These are phyloP conservation scores for Ogataea zsoltii DNA, from an alignment of 805 yeast genomes.

Conservation along the genomic window DNA sequence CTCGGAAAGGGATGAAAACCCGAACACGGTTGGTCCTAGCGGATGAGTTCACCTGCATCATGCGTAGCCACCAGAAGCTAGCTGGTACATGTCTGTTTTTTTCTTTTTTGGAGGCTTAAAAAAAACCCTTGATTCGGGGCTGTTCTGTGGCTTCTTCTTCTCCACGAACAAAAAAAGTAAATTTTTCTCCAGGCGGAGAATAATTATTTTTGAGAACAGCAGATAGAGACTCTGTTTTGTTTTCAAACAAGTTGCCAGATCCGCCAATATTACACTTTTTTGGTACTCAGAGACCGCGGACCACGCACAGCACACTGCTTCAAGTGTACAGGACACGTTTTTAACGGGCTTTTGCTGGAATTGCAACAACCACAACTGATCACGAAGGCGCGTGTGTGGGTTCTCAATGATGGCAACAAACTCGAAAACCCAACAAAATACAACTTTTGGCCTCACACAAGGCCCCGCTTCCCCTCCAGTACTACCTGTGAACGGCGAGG, in stretches of 20 bases:
- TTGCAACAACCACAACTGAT: background rate
- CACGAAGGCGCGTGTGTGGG: slow-evolving; percentile 2
- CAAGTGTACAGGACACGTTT: background rate
- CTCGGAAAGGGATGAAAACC: too few relatives aligned
- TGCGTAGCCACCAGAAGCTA: too few relatives aligned
- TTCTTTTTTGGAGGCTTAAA: too few relatives aligned
- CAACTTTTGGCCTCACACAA: background rate
- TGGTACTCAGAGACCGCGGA: background rate
- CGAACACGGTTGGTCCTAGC: too few relatives aligned
- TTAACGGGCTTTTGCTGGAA: background rate
- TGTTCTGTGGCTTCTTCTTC: too few relatives aligned
- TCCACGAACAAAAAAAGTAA: too few relatives aligned
- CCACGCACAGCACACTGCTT: background rate
- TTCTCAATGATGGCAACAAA: slow-evolving; percentile 4
- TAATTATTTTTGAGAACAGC: too few relatives aligned
- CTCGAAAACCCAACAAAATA: slow-evolving; percentile 2
- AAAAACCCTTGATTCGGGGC: too few relatives aligned
- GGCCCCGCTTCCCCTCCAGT: background rate
- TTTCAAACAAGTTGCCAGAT: background rate
- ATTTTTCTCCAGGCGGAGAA: too few relatives aligned
- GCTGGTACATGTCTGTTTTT: too few relatives aligned
- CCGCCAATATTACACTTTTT: background rate
- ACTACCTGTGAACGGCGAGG: background rate
- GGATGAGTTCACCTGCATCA: too few relatives aligned
- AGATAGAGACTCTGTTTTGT: too few relatives aligned